Base-by-base conservation (phyloP, 192 early-diverging fungal genomes). In the Backusella psychrophila region DNA sequence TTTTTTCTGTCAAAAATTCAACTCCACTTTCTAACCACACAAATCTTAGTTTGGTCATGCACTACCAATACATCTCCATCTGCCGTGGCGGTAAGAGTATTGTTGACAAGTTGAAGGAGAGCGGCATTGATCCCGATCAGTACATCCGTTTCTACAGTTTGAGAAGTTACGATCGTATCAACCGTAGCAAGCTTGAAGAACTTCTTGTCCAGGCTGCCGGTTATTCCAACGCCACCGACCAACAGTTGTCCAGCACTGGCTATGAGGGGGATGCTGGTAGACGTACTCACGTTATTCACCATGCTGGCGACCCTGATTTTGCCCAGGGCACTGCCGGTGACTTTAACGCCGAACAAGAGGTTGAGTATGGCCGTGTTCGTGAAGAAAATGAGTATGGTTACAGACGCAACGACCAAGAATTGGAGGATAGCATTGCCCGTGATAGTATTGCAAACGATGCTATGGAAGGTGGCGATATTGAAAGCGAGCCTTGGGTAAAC, bases 51-150 rank as follows among this genome's bases (percentile, higher is more conserved):
- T 86, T 91, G 33, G 89, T 95, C 6, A 90, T 94, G 91, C 86
- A 93, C 76, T 95, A 89, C 80, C 94, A 95, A 81, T 95, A 93
- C 77, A 81, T 88, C 73, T 90, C 91, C n/a, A 95, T 95, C 67
- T 87, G 86, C 44, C 91, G 94, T 41, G 94, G 94, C 59, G 90
- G 86, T 67, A 85, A 94, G 73, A 91, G 89, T 67, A 89, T 95
- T n/a, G 69, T 87, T 23, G 86, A 86, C 34, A 76, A 86, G 65
- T 83, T 95, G 63, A 70, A 78, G 17, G 80, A 87, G 49, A 81
- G 77, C 6, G 90, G 91, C 7, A 84, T 94, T 42, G 68, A 69
- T 14, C 84, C 90, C 0, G 77, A 83, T 11, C 68, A 87, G 8
- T 95, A 95, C 75, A 94, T 95, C 73, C 85, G 85, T 7, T 95